A percentile compares a stretch with the other conserved stretches of the same genome.
Evolutionary conservation across 192 early-diverging fungal species (phyloP).

Genomic region (Allomyces javanicus): DNA sequence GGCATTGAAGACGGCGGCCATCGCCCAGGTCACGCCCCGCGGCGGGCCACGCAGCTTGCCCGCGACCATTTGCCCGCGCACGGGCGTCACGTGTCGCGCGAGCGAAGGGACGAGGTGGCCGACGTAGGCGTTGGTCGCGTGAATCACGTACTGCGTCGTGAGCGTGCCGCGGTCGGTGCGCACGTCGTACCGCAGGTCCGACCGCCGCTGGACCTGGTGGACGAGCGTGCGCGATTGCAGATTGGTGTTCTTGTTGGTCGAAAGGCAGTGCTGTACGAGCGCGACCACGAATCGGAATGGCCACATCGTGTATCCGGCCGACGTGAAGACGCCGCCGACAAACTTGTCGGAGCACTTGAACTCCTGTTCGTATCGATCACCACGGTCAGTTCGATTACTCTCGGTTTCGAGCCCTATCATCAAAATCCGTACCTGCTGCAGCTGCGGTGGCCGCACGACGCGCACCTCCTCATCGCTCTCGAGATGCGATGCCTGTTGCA

Average conservation of each 20-base stretch:
- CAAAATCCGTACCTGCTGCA: background rate
- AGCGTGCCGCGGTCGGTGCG: slow-evolving; percentile 8
- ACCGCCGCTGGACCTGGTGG: no score
- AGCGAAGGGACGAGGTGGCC: slow-evolving; percentile 14
- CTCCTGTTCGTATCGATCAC: background rate
- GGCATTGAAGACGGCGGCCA: slow-evolving; percentile 7
- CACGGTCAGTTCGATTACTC: background rate
- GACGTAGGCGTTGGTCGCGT: slow-evolving; percentile 26
- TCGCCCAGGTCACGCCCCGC: background rate
- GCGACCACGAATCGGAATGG: slow-evolving; percentile 5
- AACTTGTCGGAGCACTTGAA: background rate
- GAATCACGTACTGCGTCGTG: slow-evolving; percentile 12
- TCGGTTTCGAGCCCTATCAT: background rate
- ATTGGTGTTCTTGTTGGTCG: background rate
- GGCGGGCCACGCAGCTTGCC: slow-evolving; percentile 8
- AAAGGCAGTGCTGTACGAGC: slow-evolving; percentile 3
- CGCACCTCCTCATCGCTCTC: background rate
- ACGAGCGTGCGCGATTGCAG: slow-evolving; percentile 9
- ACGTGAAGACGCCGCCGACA: slow-evolving; percentile 3
- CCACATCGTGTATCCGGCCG: slow-evolving; percentile 3
- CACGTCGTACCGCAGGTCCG: background rate
- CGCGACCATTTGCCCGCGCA: slow-evolving; percentile 27
- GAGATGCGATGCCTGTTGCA: no score
- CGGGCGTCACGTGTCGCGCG: slow-evolving; percentile 12
- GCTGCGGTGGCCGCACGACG: background rate